Evolutionary conservation across 169 alveolate species (phyloP).

Genomic region (Cryptosporidium baileyi): DNA sequence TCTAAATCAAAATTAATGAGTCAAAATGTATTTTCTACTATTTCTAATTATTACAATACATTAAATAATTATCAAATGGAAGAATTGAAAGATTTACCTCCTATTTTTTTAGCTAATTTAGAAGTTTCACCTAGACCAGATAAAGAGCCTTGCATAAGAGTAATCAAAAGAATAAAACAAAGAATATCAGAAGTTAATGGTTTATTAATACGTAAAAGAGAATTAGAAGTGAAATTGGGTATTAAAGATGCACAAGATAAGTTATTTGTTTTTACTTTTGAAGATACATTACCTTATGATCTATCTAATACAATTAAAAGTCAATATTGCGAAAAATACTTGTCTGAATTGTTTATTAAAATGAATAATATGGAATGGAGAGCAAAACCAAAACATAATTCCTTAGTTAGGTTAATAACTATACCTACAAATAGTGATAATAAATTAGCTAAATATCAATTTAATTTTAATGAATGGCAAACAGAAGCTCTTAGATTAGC

Average conservation of each 20-base stretch:
- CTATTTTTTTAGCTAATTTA: slow-evolving; percentile 34
- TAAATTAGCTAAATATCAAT: no score
- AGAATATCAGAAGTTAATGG: slow-evolving; percentile 62
- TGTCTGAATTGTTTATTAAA: slow-evolving; percentile 37
- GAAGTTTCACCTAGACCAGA: slow-evolving; percentile 67
- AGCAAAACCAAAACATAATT: slow-evolving; percentile 21
- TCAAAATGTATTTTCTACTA: slow-evolving; percentile 13
- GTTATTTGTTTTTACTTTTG: slow-evolving; percentile 49
- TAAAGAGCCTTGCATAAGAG: slow-evolving; percentile 44
- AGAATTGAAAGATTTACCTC: slow-evolving; percentile 3
- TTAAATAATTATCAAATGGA: not conserved
- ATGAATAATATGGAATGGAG: slow-evolving; percentile 65
- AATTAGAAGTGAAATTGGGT: not conserved
- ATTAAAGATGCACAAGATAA: slow-evolving; percentile 27
- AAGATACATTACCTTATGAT: slow-evolving; percentile 44
- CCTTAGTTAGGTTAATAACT: slow-evolving; percentile 30
- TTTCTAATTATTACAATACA: not conserved
- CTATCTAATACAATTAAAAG: not conserved
- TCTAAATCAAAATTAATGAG: not conserved
- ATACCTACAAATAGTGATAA: slow-evolving; percentile 30
- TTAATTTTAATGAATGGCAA: slow-evolving; percentile 23
- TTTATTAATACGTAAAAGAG: slow-evolving; percentile 16
- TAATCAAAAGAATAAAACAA: slow-evolving; percentile 46
- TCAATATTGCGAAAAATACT: slow-evolving; percentile 55
- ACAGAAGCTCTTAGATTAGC: slow-evolving; percentile 34